Percentiles rank a stretch among this genome's conserved stretches.
These are phyloP conservation scores for Cinnamomum micranthum DNA, from an alignment of 164 flowering plant species.

Conservation along the genomic window DNA sequence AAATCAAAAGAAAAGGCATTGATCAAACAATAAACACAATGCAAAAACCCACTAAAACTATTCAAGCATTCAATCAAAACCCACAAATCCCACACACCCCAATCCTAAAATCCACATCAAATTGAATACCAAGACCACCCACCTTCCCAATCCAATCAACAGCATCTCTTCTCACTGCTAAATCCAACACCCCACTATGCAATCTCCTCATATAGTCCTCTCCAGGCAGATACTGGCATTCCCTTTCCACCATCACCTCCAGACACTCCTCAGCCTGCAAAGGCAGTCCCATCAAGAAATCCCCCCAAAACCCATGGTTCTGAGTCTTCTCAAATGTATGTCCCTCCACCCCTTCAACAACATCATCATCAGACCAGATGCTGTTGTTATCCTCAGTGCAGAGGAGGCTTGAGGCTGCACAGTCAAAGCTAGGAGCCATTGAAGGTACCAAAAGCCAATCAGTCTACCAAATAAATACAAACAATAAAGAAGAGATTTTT, in stretches of 20 bases:
- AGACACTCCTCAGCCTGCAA: constrained; percentile 60
- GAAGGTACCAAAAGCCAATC: not conserved
- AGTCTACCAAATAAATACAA: not conserved
- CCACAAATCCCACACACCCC: not conserved
- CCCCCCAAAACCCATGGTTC: constrained; percentile 29
- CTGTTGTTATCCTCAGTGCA: constrained; percentile 68
- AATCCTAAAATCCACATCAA: not conserved
- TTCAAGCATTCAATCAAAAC: not conserved
- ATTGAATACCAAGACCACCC: constrained; percentile 17
- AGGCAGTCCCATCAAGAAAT: constrained; percentile 28
- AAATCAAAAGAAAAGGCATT: not conserved
- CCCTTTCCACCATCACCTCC: constrained; percentile 54
- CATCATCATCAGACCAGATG: constrained; percentile 40
- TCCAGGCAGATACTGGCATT: constrained; percentile 46
- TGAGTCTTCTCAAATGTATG: constrained; percentile 5
- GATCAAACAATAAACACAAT: not conserved
- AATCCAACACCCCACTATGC: constrained; percentile 58
- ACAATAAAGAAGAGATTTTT: not conserved
- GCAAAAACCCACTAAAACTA: not conserved
- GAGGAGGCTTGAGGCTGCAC: constrained; percentile 44
- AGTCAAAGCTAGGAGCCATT: constrained; percentile 77
- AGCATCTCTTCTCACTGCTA: constrained; percentile 52
- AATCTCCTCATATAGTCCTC: constrained; percentile 57
- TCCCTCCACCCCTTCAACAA: constrained; percentile 14
- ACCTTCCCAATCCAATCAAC: constrained; percentile 92